These are phyloP conservation scores for Plasmodium relictum DNA, from an alignment of 169 alveolate genomes.

Conservation along the genomic window DNA sequence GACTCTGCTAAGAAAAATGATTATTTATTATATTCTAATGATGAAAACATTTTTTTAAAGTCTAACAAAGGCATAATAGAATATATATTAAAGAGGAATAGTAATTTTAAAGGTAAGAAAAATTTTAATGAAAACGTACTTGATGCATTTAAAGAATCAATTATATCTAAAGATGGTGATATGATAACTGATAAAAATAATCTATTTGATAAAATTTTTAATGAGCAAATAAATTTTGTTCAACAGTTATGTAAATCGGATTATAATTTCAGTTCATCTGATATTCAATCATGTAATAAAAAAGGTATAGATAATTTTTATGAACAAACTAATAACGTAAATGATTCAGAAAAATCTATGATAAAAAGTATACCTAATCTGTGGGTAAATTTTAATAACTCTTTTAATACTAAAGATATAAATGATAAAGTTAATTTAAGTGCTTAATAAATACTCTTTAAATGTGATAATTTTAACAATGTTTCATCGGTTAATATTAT, in stretches of 20 bases:
- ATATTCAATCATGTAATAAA: background rate
- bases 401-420: slow-evolving; percentile 34
- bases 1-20: slow-evolving; percentile 11
- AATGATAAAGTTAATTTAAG: slow-evolving; percentile 66
- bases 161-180: slow-evolving; percentile 34
- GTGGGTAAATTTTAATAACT: slow-evolving; percentile 59
- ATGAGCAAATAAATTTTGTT: slow-evolving; percentile 66
- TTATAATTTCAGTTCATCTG: slow-evolving; percentile 18
- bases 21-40: slow-evolving; percentile 56
- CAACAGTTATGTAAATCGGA: slow-evolving; percentile 56
- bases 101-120: background rate
- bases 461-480: too few relatives aligned
- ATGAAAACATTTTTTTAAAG: slow-evolving; percentile 33
- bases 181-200: slow-evolving; percentile 13
- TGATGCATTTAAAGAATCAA: slow-evolving; percentile 57
- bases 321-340: background rate
- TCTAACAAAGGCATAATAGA: slow-evolving; percentile 62
- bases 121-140: slow-evolving; percentile 17
- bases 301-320: slow-evolving; percentile 7
- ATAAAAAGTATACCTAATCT: slow-evolving; percentile 20
- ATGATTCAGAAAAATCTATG: slow-evolving; percentile 2
- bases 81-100: slow-evolving; percentile 28
- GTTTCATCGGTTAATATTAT: too few relatives aligned
- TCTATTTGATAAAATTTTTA: slow-evolving; percentile 67
- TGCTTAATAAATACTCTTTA: slow-evolving; percentile 1